Base-by-base conservation (phyloP, 768 basidiomycete genomes). In the Tulasnella sp. region DNA sequence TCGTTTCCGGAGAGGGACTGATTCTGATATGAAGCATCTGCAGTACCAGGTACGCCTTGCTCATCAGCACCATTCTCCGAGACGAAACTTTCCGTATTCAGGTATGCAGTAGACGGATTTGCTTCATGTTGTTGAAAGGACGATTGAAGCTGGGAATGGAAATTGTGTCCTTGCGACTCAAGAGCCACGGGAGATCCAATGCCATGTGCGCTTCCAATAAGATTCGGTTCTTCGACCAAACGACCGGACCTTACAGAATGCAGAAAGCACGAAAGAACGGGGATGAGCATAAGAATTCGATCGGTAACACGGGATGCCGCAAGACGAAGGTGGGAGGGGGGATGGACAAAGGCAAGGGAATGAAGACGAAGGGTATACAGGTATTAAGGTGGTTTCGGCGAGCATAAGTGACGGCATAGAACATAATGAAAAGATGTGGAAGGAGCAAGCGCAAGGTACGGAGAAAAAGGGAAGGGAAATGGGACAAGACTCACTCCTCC, bases 271-370 rank as follows among this genome's bases (percentile, higher is more conserved):
- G 52, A 49, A 32, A 32, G 6, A 40, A 35, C 52, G 39, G 23
- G 34, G 25, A 54, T 54, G 52, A 54, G 52, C 52, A 54, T 17
- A 54, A 54, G 37, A 54, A 39, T 27, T 54, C 52, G n/a, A 43
- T 43, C 41, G n/a, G 41, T 43, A 43, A 6, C 41, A n/a, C n/a
- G n/a, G n/a, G n/a, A n/a, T n/a, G n/a, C n/a, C n/a, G n/a, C n/a
- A n/a, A n/a, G n/a, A n/a, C 34, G 46, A 48, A 48, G 29, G 29
- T 32, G 46, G 27, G 34, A 48, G 46, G 34, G 29, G 46, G 27
- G 25, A 29, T 25, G 34, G n/a, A 54, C 52, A 54, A 51, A 31
- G 35, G 52, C 37, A 40, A 35, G 37, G 25, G 37, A 40, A 54
- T 54, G 31, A 54, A 54, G 12, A 31, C 37, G 50, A 23, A 31